phyloP scores from a whole-genome alignment of 345 rosid species.

The Eutrema japonicum region DNA sequence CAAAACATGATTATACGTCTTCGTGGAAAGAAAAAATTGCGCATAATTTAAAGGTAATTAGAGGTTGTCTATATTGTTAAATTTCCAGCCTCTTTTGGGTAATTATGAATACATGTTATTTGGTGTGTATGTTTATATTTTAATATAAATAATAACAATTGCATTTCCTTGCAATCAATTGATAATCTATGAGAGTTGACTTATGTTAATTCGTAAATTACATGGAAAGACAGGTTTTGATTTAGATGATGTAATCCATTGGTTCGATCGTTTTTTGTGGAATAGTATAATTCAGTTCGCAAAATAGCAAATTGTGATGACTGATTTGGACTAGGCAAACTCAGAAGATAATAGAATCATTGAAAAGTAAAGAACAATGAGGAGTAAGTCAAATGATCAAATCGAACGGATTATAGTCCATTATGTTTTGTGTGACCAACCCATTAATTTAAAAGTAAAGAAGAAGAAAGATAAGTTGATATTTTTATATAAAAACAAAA shows the following conservation, averaged over 20 bases:
- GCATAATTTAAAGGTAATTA: not conserved
- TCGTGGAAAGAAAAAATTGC: not conserved
- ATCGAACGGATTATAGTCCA: constrained; percentile 21
- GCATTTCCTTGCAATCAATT: not conserved
- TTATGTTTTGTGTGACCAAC: constrained; percentile 11
- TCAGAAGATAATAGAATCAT: constrained; percentile 1
- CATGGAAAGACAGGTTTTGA: not conserved
- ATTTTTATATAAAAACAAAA: not conserved
- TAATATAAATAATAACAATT: not conserved
- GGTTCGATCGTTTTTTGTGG: not conserved
- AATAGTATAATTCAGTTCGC: not conserved
- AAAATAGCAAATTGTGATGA: constrained; percentile 9
- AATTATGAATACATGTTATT: not conserved
- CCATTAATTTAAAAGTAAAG: not conserved
- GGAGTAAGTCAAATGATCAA: constrained; percentile 35
- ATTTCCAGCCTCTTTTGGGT: not conserved
- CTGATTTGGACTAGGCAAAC: not conserved
- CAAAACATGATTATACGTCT: not conserved
- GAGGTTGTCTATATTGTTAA: not conserved
- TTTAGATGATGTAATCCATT: not conserved
- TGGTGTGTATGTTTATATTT: not conserved
- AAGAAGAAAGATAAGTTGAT: not conserved
- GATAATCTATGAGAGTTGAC: not conserved
- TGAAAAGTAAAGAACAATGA: constrained; percentile 24
- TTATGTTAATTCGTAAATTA: not conserved